Evolutionary conservation across 2,329 filamentous ascomycete species (phyloP).

Genomic region (Eurotiales sp.): DNA sequence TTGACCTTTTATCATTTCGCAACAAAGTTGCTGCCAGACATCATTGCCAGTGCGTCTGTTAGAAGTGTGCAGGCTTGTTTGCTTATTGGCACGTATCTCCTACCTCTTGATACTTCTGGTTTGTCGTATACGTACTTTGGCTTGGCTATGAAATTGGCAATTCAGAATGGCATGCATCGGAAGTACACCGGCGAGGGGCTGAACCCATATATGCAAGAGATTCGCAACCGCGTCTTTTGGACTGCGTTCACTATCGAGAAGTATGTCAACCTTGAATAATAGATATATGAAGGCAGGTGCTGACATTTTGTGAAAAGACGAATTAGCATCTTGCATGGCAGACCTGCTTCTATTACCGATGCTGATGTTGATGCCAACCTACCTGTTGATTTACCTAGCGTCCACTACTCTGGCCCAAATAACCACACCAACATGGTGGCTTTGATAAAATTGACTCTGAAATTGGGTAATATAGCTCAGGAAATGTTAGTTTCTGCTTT

Average conservation of each 20-base stretch:
- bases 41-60: conserved; percentile 54
- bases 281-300: background rate
- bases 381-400: conserved; percentile 45
- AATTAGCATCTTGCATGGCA: conserved; percentile 55
- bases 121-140: conserved; percentile 57
- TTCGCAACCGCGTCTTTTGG: conserved; percentile 56
- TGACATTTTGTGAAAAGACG: conserved; percentile 36
- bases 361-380: conserved; percentile 54
- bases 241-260: conserved; percentile 56
- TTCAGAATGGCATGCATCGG: conserved; percentile 60
- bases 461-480: conserved; percentile 37
- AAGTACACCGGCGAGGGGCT: conserved; percentile 48
- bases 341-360: conserved; percentile 52
- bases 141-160: conserved; percentile 54
- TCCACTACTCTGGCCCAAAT: conserved; percentile 30
- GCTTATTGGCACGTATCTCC: conserved; percentile 53
- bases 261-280: conserved; percentile 29
- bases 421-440: conserved; percentile 49
- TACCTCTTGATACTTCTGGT: conserved; percentile 55
- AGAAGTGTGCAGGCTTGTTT: conserved; percentile 58
- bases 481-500: conserved; percentile 36
- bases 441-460: conserved; percentile 42
- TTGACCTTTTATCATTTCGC: conserved; percentile 57
- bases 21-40: conserved; percentile 52
- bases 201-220: conserved; percentile 49